phyloP scores from a whole-genome alignment of 495 filamentous ascomycete genomes.

The Penicillium turbatum region DNA sequence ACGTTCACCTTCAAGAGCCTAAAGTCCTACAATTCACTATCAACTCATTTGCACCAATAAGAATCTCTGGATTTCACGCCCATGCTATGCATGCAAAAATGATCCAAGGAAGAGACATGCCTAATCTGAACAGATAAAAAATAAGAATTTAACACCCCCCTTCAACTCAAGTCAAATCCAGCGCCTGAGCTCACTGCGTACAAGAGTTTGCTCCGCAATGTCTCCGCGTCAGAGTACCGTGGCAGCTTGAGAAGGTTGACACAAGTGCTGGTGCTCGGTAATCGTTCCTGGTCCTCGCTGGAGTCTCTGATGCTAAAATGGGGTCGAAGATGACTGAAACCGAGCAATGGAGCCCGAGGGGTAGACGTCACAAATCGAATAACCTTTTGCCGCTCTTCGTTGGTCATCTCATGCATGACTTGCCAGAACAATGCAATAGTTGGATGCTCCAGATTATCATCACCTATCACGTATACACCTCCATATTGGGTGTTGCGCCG shows the following conservation, averaged over 20 bases:
- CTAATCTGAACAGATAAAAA: conserved; percentile 5
- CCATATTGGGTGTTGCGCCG: conserved; percentile 82
- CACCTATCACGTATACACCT: conserved; percentile 80
- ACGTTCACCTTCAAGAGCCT: neutral
- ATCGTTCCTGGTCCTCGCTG: conserved; percentile 68
- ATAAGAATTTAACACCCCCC: neutral
- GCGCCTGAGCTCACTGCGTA: conserved; percentile 91
- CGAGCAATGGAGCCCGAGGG: conserved; percentile 83
- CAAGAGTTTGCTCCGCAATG: conserved; percentile 71
- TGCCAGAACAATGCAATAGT: conserved; percentile 88
- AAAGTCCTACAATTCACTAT: neutral
- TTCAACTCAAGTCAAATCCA: conserved; percentile 86
- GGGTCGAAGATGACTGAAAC: conserved; percentile 82
- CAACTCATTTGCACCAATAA: conserved; percentile 10
- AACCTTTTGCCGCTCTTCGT: conserved; percentile 75
- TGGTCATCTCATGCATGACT: conserved; percentile 70
- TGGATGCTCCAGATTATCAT: conserved; percentile 80
- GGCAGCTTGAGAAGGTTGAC: conserved; percentile 95
- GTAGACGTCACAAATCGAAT: conserved; percentile 95
- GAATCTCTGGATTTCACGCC: conserved; percentile 20
- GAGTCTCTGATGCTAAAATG: conserved; percentile 87
- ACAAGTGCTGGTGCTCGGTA: conserved; percentile 95
- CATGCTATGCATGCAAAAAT: conserved; percentile 28
- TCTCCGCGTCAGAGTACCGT: conserved; percentile 60
- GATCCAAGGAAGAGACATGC: neutral